Conservation (phyloP, 768 basidiomycete species). For the Boletales sp. region DNA sequence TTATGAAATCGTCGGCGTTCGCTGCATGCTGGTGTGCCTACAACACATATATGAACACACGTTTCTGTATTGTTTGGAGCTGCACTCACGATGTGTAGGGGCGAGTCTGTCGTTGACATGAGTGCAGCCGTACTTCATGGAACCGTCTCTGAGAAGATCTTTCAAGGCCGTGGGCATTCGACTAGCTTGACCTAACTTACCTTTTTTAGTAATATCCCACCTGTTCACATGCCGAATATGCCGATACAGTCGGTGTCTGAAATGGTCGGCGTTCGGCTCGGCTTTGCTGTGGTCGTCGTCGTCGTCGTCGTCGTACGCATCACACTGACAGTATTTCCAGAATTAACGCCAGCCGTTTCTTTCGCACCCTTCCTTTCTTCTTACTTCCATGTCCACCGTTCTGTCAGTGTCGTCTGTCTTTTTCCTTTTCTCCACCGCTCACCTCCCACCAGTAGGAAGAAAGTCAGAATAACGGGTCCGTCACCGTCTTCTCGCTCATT, state of each 20-base stretch:
- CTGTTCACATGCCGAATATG: conserved; percentile 14
- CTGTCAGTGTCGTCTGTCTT: conserved; percentile 20
- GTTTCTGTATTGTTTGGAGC: background rate
- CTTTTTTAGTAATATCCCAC: too few species aligned
- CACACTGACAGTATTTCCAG: background rate
- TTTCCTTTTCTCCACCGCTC: conserved; percentile 1
- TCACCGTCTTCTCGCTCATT: conserved; percentile 15
- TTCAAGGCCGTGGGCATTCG: background rate
- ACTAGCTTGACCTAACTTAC: too few species aligned
- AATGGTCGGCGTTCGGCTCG: conserved; percentile 17
- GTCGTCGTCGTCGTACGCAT: conserved; percentile 11
- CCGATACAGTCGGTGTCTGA: conserved; percentile 29
- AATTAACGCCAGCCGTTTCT: background rate
- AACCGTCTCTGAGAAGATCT: too few species aligned
- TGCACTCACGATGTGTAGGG: conserved; percentile 48
- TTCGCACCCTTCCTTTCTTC: background rate
- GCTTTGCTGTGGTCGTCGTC: conserved; percentile 9
- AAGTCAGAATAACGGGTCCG: conserved; percentile 76
- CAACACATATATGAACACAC: background rate
- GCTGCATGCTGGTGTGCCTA: conserved; percentile 83
- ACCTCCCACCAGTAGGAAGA: conserved; percentile 48
- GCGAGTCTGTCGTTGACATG: conserved; percentile 41
- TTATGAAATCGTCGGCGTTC: conserved; percentile 70
- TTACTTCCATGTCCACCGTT: conserved; percentile 25
- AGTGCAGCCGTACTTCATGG: background rate